Percentiles rank a stretch among this genome's conserved stretches.
Evolutionary conservation across 441 rosid species (phyloP).

Genomic region (Syzygium malaccense): DNA sequence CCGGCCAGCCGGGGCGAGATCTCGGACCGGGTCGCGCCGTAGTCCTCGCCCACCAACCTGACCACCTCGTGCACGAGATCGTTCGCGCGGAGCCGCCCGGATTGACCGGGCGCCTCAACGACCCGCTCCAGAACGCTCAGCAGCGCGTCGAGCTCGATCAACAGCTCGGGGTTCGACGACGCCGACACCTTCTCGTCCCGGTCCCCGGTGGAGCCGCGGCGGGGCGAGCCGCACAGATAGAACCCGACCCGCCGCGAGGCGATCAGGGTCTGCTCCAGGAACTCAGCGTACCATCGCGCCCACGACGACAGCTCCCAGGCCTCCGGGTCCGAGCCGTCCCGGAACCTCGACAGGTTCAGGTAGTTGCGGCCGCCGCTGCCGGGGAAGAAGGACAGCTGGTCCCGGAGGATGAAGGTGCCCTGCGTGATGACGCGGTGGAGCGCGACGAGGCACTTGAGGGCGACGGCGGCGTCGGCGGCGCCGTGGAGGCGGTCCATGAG

Average conservation of each 20-base stretch:
- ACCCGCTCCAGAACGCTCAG: not conserved
- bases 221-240: not conserved
- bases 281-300: constrained; percentile 13
- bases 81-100: constrained; percentile 2
- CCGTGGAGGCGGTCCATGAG: constrained; percentile 13
- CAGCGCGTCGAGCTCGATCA: not conserved
- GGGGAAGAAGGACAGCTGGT: not conserved
- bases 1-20: not conserved
- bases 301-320: constrained; percentile 9
- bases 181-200: not conserved
- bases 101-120: not conserved
- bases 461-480: constrained; percentile 8
- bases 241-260: not conserved
- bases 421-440: constrained; percentile 6
- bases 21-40: constrained; percentile 3
- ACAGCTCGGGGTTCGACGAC: not conserved
- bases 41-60: constrained; percentile 7
- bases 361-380: constrained; percentile 1
- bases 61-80: constrained; percentile 9
- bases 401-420: not conserved
- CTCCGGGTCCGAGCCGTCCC: constrained; percentile 1
- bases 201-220: not conserved
- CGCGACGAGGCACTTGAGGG: constrained; percentile 10
- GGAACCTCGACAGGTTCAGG: constrained; percentile 8
- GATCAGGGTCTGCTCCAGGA: constrained; percentile 8